Conservation (phyloP, 169 alveolate species). For the Cryptosporidium sp. region DNA sequence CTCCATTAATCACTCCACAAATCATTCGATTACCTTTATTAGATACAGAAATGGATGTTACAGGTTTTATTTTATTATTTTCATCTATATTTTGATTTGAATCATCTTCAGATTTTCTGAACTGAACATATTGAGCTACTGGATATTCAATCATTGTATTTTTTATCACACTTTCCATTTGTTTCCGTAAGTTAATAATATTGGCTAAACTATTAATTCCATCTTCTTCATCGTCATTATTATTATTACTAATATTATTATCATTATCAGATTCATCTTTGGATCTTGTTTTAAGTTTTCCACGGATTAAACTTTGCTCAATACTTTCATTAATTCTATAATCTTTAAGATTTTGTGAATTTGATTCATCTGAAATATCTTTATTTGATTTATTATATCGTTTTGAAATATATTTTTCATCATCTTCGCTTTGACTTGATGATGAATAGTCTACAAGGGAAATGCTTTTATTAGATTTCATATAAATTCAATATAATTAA, state of each 20-base stretch:
- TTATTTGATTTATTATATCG: neutral
- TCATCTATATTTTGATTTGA: neutral
- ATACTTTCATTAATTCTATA: neutral
- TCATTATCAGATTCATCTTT: neutral
- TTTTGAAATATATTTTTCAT: neutral
- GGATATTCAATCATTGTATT: slow-evolving; percentile 32
- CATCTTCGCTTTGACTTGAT: slow-evolving; percentile 12
- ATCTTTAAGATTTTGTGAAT: neutral
- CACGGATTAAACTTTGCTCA: neutral
- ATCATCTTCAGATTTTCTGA: neutral
- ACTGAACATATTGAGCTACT: slow-evolving; percentile 5
- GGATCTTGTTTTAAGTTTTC: neutral
- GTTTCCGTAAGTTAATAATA: slow-evolving; percentile 17
- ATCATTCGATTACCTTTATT: slow-evolving; percentile 49
- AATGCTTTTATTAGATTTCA: neutral
- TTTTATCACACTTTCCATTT: neutral
- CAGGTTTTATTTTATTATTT: neutral
- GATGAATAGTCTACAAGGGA: slow-evolving; percentile 7
- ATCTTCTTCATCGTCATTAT: neutral
- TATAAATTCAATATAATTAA: too few relatives aligned
- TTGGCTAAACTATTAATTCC: slow-evolving; percentile 65
- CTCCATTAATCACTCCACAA: slow-evolving; percentile 56
- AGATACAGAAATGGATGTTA: slow-evolving; percentile 40
- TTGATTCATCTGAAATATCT: neutral
- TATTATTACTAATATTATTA: neutral